Conservation (phyloP, 345 rosid species). For the Syzygium jambos region DNA sequence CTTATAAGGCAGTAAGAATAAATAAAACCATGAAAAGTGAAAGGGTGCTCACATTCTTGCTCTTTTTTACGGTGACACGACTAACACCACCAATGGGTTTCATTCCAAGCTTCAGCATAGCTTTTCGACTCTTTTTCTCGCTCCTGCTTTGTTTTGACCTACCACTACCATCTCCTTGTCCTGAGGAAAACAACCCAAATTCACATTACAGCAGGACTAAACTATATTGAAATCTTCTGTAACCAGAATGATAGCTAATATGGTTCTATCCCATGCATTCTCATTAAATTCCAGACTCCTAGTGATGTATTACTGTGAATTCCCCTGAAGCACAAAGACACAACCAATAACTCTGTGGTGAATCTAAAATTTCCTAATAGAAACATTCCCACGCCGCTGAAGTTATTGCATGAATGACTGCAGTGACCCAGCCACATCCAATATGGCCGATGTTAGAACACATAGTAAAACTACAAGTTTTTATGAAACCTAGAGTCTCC, state of each 20-base stretch:
- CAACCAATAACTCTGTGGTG: not conserved
- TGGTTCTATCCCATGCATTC: not conserved
- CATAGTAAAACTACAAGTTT: not conserved
- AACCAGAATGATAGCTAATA: not conserved
- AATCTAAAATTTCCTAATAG: not conserved
- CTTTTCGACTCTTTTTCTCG: conserved; percentile 84
- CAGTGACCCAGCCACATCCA: not conserved
- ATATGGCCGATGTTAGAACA: not conserved
- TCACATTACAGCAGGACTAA: not conserved
- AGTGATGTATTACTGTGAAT: not conserved
- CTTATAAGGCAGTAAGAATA: not conserved
- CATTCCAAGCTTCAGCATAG: conserved; percentile 91
- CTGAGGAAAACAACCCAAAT: conserved; percentile 3
- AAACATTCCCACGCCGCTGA: not conserved
- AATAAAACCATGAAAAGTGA: not conserved
- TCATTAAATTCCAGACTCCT: not conserved
- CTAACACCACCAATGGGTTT: conserved; percentile 72
- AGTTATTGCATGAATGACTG: not conserved
- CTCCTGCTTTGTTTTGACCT: conserved; percentile 85
- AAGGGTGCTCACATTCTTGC: conserved; percentile 58
- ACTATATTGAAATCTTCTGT: not conserved
- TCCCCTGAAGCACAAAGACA: not conserved
- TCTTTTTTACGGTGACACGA: conserved; percentile 72
- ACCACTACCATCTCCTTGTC: conserved; percentile 47
- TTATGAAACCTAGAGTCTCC: not conserved